Evolutionary conservation across 106 monocot genomes (phyloP).

Genomic region (Dioscorea dumetorum): DNA sequence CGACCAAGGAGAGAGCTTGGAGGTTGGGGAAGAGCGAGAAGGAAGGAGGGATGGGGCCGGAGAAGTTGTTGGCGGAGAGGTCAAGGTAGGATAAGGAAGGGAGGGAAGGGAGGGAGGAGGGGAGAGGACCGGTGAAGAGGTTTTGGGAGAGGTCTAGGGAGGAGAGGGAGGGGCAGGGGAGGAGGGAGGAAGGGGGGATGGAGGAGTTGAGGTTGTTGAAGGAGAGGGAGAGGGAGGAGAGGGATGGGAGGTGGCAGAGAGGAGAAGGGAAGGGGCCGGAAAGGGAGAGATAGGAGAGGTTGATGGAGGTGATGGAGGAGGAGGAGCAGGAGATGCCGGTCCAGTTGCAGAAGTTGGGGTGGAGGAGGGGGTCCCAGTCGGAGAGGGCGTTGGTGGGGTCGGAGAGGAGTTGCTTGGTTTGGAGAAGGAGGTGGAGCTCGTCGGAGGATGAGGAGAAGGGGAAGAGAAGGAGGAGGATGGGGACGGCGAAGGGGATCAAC

Average conservation of each 20-base stretch:
- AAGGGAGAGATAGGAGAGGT: background rate
- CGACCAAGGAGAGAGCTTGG: conserved; percentile 26
- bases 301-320: background rate
- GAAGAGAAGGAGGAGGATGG: background rate
- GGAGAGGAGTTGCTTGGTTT: conserved; percentile 17
- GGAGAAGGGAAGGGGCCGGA: background rate
- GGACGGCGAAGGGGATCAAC: background rate
- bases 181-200: conserved; percentile 29
- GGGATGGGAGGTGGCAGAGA: background rate
- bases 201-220: conserved; percentile 44
- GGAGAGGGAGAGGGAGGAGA: conserved; percentile 32
- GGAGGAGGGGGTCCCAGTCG: conserved; percentile 20
- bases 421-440: conserved; percentile 6
- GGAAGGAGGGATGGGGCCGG: conserved; percentile 41
- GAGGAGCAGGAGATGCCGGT: conserved; percentile 27
- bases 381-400: conserved; percentile 30
- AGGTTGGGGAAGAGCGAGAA: conserved; percentile 27
- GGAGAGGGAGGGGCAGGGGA: conserved; percentile 28
- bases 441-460: conserved; percentile 5
- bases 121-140: conserved; percentile 35
- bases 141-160: conserved; percentile 61
- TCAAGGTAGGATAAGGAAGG: conserved; percentile 38
- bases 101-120: conserved; percentile 21
- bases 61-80: conserved; percentile 54
- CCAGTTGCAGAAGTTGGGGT: conserved; percentile 6